Base-by-base conservation (phyloP, 768 basidiomycete genomes). In the Bullera alba region DNA sequence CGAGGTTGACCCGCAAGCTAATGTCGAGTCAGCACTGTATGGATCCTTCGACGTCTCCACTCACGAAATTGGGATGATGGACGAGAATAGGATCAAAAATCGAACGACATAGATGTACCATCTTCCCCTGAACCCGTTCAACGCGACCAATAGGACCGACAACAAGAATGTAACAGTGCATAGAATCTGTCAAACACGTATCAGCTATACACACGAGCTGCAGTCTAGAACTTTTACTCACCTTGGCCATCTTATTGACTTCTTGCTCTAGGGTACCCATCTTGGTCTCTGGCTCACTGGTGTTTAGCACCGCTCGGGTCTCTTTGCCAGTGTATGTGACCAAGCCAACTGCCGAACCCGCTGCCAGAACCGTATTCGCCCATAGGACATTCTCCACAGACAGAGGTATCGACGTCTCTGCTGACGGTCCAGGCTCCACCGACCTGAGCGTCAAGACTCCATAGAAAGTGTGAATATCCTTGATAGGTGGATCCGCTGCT, bases 281-380 rank as follows among this genome's bases (percentile, higher is more conserved):
- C 71, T 99, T 99, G 1, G 92, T 97, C 59, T 84, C 85, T 0
- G 95, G 92, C 73, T 93, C 90, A 60, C 87, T 91, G 3, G 95
- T 99, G 60, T 99, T 99, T 89, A 99, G 90, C 21, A 96, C 93
- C 1, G 95, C 95, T 48, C 95, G 78, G 5, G 93, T 97, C 71
- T 99, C 92, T 0, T 83, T 74, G 0, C 95, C 95, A 2, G 95
- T 97, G 69, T 96, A 99, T 2, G 95, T 79, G 19, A 99, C 83
- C 48, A 97, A 83, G 2, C 92, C 91, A 32, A 97, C 80, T 0
- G 88, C 91, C 21, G 84, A 84, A 1, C 93, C 95, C 0, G 95
- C 89, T 17, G 95, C 93, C 26, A 99, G 79, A 2, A 99, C 95
- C 0, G 95, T 97, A 70, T 97, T 97, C 0, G 92, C 80, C 93